These are phyloP conservation scores for Yamadazyma mexicana DNA, from an alignment of 1,139 yeast species.

Conservation along the genomic window DNA sequence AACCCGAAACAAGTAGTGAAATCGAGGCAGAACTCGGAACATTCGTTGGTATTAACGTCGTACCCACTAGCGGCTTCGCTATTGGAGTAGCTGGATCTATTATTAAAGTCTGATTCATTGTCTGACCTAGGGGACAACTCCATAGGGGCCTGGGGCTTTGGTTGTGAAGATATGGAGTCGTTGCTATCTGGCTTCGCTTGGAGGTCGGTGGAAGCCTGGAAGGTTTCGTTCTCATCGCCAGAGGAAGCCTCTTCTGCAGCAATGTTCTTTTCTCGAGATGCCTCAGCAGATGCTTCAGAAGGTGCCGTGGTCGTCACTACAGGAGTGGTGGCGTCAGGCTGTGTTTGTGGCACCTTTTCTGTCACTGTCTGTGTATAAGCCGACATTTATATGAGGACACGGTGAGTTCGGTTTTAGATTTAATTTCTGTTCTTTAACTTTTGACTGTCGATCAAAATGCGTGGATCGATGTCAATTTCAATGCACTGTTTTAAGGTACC, in stretches of 20 bases:
- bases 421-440: neutral
- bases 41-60: slow-evolving; percentile 37
- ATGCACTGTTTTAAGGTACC: no score
- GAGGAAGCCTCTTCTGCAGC: neutral
- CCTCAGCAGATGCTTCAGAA: neutral
- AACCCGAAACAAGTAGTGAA: slow-evolving; percentile 42
- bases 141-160: slow-evolving; percentile 15
- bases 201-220: neutral
- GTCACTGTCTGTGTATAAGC: neutral
- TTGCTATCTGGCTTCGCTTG: neutral
- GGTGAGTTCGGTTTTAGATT: neutral
- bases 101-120: slow-evolving; percentile 9
- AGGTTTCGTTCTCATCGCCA: neutral
- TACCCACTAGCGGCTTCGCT: slow-evolving; percentile 38
- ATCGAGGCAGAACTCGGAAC: slow-evolving; percentile 46
- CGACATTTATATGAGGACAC: neutral
- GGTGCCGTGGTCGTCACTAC: neutral
- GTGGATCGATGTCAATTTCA: no score
- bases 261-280: neutral
- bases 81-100: slow-evolving; percentile 18
- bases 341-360: neutral
- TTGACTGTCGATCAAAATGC: no score
- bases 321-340: neutral
- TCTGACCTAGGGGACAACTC: slow-evolving; percentile 12
- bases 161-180: slow-evolving; percentile 16